Evolutionary conservation across 2,329 filamentous ascomycete species (phyloP).

Genomic region (Stagonosporopsis cucurbitacearum): DNA sequence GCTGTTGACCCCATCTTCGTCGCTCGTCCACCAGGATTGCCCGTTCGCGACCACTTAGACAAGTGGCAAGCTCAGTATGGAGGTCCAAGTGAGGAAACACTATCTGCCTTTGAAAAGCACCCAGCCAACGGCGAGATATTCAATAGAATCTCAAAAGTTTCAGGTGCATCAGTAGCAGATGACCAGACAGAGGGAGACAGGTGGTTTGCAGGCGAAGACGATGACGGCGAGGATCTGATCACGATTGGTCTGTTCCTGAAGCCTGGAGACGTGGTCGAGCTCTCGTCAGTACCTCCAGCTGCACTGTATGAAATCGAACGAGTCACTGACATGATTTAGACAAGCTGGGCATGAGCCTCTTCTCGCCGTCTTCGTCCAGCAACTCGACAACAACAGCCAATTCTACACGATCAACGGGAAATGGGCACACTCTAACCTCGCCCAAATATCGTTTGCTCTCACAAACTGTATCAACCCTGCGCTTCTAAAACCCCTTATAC

Average conservation of each 20-base stretch:
- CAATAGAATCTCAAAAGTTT: constrained; percentile 37
- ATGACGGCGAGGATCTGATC: constrained; percentile 41
- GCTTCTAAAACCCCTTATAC: constrained; percentile 55
- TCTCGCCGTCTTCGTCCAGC: constrained; percentile 58
- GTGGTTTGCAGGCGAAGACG: constrained; percentile 31
- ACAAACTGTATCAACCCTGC: constrained; percentile 56
- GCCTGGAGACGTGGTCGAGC: constrained; percentile 59
- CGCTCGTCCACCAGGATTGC: constrained; percentile 20
- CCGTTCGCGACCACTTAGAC: constrained; percentile 39
- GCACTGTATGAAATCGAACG: no score
- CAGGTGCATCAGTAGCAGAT: constrained; percentile 32
- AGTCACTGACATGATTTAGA: constrained; percentile 1
- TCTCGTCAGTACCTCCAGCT: constrained; percentile 34
- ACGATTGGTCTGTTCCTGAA: constrained; percentile 48
- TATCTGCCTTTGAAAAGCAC: constrained; percentile 42
- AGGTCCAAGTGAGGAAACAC: constrained; percentile 35
- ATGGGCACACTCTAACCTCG: constrained; percentile 52
- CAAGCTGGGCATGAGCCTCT: constrained; percentile 48
- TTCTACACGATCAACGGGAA: constrained; percentile 59
- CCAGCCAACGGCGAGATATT: constrained; percentile 31
- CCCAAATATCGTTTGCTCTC: constrained; percentile 56
- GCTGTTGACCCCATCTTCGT: constrained; percentile 21
- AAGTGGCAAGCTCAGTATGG: constrained; percentile 55
- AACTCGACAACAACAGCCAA: constrained; percentile 51
- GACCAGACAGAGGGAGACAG: constrained; percentile 29